Base-by-base conservation (phyloP, 306 rosid species). In the Arachis stenosperma region DNA sequence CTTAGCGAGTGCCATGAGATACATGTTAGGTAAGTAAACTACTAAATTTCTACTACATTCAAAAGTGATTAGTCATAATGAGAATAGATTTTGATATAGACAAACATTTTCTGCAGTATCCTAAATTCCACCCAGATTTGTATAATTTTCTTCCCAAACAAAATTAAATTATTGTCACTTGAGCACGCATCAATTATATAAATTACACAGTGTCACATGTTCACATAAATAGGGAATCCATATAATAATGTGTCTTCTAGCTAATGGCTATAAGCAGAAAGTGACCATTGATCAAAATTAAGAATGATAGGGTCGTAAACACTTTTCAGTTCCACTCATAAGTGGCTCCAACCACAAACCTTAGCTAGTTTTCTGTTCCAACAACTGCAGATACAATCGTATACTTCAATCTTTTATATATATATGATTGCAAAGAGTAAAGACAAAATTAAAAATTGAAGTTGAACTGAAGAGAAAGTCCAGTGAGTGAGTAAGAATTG, bases 401-500 rank as follows among this genome's bases (percentile, higher is more conserved):
- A 22, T 22, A 3, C 41, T 39, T 61, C 39, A 7, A 7, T n/a
- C 10, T 2, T 11, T 12, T n/a, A 8, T 7, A 30, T 76, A 22
- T 22, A 22, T 22, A 22, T 52, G 76, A 65, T 15, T 64, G 40
- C 39, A 76, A 51, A 76, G 61, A 75, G 65, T 75, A 59, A 43
- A 61, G 69, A 61, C 79, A 78, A 81, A 80, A 39, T 52, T 53
- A 15, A 71, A 71, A 70, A 70, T 42, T 50, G 70, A 44, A 5
- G 13, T 61, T 9, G 69, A 67, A 50, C 7, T 51, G 39, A 4
- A 8, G 52, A 47, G 52, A 5, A 47, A 47, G 12, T 9, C 52
- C 52, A 2, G 13, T 47, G 52, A 2, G 13, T 47, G 52, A 9
- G 52, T 47, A n/a, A 8, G 54, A 10, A n/a, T 17, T 50, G 55